Evolutionary conservation across 768 basidiomycete genomes (phyloP), one percentile per base, ranked within the genome.

Genomic region (Panellus pusillus): DNA sequence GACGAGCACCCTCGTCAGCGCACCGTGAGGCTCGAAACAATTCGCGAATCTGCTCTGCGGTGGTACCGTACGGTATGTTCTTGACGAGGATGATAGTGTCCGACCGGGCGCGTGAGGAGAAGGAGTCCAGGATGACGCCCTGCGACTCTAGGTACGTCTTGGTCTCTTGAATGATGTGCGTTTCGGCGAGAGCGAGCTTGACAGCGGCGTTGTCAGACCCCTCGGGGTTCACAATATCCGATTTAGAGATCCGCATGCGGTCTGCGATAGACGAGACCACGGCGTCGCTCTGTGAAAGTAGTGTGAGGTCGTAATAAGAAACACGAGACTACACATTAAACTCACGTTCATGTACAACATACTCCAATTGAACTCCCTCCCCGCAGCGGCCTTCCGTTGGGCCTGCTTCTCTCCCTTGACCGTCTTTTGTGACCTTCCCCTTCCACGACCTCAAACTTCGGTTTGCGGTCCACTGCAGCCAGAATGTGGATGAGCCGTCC

Each of bases 301-400:
- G 54, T 38, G 59, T 55, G 51, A 66, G 66, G 54, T 54, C 54
- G 58, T 41, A 31, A 50, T 42, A 27, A 52, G 50, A 49, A n/a
- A 18, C 38, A 35, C 47, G 45, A 32, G 50, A 45, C 42, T 52
- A 48, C 42, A 24, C 40, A 35, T 24, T 12, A 14, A 12, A 86
- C 92, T 71, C 75, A 97, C 96, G 77, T 98, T 98, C 92, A 98
- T 94, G 66, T 94, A 98, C 52, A 98, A 68, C 79, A 93, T 89
- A 47, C 87, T 84, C 93, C 93, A 96, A 68, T 92, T 93, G 65
- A 94, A 93, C 52, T 88, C 89, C 57, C 86, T 85, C 29, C 87
- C 86, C 14, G 89, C 86, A 31, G 66, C 72, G 11, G 80, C 75
- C 68, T 87, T 93, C 52, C 83, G 76, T 64, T 87, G 84, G 31